phyloP scores from a whole-genome alignment of 441 rosid genomes.

The Mallotus japonicus region DNA sequence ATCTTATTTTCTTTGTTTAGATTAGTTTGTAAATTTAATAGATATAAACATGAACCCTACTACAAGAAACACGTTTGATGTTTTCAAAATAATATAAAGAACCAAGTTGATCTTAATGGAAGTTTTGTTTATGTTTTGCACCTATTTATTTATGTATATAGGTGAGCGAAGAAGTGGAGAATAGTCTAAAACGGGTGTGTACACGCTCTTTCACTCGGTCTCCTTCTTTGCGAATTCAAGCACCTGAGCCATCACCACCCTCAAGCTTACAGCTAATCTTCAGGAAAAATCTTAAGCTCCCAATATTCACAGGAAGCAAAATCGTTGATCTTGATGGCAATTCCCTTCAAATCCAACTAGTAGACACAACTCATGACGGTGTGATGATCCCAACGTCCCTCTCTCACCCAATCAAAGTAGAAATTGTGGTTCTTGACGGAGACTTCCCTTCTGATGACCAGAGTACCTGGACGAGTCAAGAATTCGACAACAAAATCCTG shows the following conservation, averaged over 20 bases:
- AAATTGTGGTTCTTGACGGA: conserved; percentile 71
- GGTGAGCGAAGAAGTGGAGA: conserved; percentile 71
- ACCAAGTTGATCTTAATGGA: neutral
- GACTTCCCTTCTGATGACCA: conserved; percentile 52
- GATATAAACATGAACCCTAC: neutral
- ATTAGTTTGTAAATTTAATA: neutral
- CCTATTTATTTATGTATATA: conserved; percentile 14
- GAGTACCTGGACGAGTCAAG: conserved; percentile 56
- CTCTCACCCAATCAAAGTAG: conserved; percentile 55
- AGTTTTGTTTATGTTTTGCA: neutral
- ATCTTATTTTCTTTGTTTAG: neutral
- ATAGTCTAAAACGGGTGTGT: conserved; percentile 29
- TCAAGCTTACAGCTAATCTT: conserved; percentile 52
- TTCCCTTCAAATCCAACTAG: conserved; percentile 52
- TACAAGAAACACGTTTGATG: neutral
- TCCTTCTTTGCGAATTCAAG: conserved; percentile 55
- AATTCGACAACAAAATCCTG: conserved; percentile 52
- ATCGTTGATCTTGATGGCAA: conserved; percentile 41
- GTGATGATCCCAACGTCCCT: conserved; percentile 24
- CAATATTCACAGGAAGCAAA: conserved; percentile 78
- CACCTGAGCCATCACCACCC: conserved; percentile 48
- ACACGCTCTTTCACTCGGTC: conserved; percentile 35
- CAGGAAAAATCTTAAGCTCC: conserved; percentile 37
- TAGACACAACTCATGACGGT: conserved; percentile 28
- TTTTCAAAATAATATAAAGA: neutral